phyloP scores from a whole-genome alignment of 2,329 filamentous ascomycete species.

The Fusarium floridanum region DNA sequence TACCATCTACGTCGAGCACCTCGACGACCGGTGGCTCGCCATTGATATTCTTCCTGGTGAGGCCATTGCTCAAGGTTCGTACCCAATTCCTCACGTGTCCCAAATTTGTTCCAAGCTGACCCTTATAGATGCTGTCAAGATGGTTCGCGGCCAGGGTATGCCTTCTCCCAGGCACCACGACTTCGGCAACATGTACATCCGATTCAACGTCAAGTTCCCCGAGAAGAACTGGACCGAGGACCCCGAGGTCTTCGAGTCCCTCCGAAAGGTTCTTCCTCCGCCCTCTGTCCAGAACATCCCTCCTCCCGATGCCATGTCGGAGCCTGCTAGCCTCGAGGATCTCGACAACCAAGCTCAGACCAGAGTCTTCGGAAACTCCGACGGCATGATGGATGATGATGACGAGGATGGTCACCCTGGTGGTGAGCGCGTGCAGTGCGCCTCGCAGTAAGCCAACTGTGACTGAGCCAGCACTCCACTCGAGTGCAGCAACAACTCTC shows the following conservation, averaged over 20 bases:
- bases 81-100: not conserved
- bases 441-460: slow-evolving; percentile 77
- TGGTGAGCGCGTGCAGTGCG: slow-evolving; percentile 86
- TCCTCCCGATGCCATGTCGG: slow-evolving; percentile 88
- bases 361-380: slow-evolving; percentile 75
- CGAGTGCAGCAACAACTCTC: slow-evolving; percentile 31
- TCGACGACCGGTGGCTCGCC: slow-evolving; percentile 96
- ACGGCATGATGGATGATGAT: slow-evolving; percentile 76
- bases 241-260: slow-evolving; percentile 78
- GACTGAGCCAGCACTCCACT: slow-evolving; percentile 6
- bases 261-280: slow-evolving; percentile 87
- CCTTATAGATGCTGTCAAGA: slow-evolving; percentile 83
- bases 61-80: slow-evolving; percentile 90
- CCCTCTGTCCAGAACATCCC: slow-evolving; percentile 73
- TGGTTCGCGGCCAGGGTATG: slow-evolving; percentile 97
- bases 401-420: slow-evolving; percentile 82
- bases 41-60: slow-evolving; percentile 95
- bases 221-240: slow-evolving; percentile 78
- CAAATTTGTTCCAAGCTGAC: slow-evolving; percentile 38
- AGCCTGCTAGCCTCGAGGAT: slow-evolving; percentile 89
- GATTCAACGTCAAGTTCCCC: slow-evolving; percentile 98
- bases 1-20: slow-evolving; percentile 91
- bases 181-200: slow-evolving; percentile 94
- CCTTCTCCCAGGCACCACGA: slow-evolving; percentile 96
- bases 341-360: slow-evolving; percentile 76